Evolutionary conservation across 2,329 filamentous ascomycete genomes (phyloP), one percentile per base, ranked within the genome.

Genomic region (Waltergamsia citrina): DNA sequence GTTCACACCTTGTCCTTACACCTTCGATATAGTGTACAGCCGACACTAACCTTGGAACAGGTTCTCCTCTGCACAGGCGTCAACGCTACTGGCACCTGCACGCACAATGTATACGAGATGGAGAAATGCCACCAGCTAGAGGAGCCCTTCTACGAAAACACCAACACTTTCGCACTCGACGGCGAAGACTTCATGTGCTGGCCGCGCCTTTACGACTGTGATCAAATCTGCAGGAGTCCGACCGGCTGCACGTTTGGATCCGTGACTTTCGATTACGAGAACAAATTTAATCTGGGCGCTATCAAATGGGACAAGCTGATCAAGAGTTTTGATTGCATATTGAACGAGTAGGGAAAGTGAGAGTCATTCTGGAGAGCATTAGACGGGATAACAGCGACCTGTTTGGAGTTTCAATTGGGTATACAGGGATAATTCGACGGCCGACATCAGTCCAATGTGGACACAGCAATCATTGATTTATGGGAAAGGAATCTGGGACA

Each of bases 171-270:
- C 44, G 65, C 65, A 3, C 65, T 64, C 7, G 67, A 72, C 39
- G 64, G 58, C 24, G 67, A 67, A 29, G 43, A 43, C 25, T 71
- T 72, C 41, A 52, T 46, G 41, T 74, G 69, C 53, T 67, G 53
- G 46, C 68, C 66, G 3, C 60, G 58, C 38, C 47, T 57, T 7
- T 44, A 46, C 34, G 36, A 47, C 17, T 73, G 69, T 46, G 52
- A 51, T 22, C 53, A 49, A 16, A 53, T 61, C 39, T 74, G 69
- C 57, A 63, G 34, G 5, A 69, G 67, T 30, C 67, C 67, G 3
- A 64, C 61, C 29, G 69, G 69, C 23, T 74, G 69, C 52, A 71
- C 68, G 0, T 59, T 68, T 38, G 69, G 68, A 23, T 45, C 56
- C 7, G 54, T 74, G 32, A 57, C 60, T 43, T 71, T 60, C 42